These are phyloP conservation scores for Tribonema minus DNA, from an alignment of 108 stramenopile genomes.

Conservation along the genomic window DNA sequence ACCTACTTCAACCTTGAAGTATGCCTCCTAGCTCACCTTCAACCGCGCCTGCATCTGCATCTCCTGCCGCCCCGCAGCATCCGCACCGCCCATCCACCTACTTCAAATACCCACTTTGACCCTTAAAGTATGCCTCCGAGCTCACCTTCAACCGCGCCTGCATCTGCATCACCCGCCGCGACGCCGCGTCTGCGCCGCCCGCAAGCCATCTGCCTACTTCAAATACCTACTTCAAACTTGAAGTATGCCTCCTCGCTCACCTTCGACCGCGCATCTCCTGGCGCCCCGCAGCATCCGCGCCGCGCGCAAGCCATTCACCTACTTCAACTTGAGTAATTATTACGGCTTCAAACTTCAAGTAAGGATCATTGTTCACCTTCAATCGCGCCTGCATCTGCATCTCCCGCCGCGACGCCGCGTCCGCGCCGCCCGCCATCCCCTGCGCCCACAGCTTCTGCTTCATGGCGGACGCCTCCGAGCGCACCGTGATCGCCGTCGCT, in stretches of 20 bases:
- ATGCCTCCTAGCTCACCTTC: background rate
- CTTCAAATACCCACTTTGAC: too few species aligned
- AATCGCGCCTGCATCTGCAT: background rate
- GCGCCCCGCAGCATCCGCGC: background rate
- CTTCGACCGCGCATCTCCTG: background rate
- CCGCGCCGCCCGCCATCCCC: background rate
- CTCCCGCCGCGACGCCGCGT: background rate
- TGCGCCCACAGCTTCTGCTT: background rate
- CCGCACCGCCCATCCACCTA: too few species aligned
- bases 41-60: background rate
- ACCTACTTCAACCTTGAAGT: too few species aligned
- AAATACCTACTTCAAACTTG: background rate
- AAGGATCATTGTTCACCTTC: background rate
- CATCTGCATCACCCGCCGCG: too few species aligned
- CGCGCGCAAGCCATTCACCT: too few species aligned
- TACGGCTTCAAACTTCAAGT: background rate
- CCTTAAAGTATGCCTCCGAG: too few species aligned
- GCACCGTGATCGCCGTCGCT: background rate
- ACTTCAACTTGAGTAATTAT: background rate
- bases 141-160: too few species aligned
- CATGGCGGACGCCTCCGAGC: background rate
- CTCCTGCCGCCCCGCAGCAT: too few species aligned
- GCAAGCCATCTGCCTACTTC: background rate
- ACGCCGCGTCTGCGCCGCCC: background rate
- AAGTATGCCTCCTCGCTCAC: background rate